Conservation (phyloP, 345 rosid genomes). For the Linum trigynum region DNA sequence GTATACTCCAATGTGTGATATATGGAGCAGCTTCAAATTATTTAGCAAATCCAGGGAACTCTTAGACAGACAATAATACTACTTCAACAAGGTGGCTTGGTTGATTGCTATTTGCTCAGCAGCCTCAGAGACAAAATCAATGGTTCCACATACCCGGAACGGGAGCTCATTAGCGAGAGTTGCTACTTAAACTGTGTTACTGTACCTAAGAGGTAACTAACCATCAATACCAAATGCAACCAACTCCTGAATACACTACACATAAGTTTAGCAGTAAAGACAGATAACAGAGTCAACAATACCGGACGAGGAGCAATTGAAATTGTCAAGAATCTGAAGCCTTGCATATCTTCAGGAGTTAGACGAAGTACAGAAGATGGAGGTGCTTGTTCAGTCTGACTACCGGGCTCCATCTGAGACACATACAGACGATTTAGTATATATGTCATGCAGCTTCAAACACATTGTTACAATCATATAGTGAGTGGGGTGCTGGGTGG, state of each 20-base stretch:
- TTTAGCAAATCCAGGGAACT: too few relatives aligned
- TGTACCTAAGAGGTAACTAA: not conserved
- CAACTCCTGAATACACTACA: not conserved
- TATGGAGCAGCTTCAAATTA: too few relatives aligned
- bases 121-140: not conserved
- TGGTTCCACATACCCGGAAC: not conserved
- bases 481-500: too few relatives aligned
- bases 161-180: not conserved
- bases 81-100: not conserved
- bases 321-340: constrained; percentile 85
- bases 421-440: constrained; percentile 12
- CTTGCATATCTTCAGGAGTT: constrained; percentile 68
- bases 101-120: too few relatives aligned
- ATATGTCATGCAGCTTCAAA: constrained; percentile 12
- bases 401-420: constrained; percentile 86
- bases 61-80: not conserved
- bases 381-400: constrained; percentile 98
- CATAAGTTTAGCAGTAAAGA: constrained; percentile 12
- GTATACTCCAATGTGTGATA: too few relatives aligned
- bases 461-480: not conserved
- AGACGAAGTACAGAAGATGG: constrained; percentile 78
- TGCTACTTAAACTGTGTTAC: not conserved
- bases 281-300: constrained; percentile 17
- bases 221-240: too few relatives aligned
- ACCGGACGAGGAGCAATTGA: constrained; percentile 96